Evolutionary conservation across 495 filamentous ascomycete species (phyloP).

Genomic region (Peziza echinospora): DNA sequence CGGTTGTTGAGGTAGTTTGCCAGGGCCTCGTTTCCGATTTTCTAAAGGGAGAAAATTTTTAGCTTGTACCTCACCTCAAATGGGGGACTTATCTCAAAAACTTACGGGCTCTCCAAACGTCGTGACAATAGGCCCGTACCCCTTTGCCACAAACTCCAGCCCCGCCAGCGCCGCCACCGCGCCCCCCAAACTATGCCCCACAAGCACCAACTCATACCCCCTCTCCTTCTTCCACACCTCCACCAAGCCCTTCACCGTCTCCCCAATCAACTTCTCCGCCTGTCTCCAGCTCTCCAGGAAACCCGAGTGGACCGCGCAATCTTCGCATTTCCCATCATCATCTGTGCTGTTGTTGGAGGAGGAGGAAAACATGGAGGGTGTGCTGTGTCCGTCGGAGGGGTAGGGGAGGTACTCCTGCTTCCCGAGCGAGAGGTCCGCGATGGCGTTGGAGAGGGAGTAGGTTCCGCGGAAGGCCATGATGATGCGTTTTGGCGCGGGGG

Average conservation of each 20-base stretch:
- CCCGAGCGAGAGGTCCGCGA: constrained; percentile 66
- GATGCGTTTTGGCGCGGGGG: constrained; percentile 36
- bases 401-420: constrained; percentile 86
- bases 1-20: constrained; percentile 41
- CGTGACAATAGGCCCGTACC: constrained; percentile 53
- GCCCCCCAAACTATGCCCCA: constrained; percentile 83
- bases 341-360: constrained; percentile 28
- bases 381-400: constrained; percentile 29
- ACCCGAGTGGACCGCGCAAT: constrained; percentile 82
- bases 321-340: constrained; percentile 36
- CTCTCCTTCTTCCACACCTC: constrained; percentile 36
- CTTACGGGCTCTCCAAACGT: constrained; percentile 96
- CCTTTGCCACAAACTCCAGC: constrained; percentile 46
- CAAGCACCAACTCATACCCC: constrained; percentile 47
- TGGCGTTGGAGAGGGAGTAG: constrained; percentile 75
- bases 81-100: too few species aligned
- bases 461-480: constrained; percentile 90
- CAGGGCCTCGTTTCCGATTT: constrained; percentile 55
- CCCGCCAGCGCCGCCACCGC: constrained; percentile 76
- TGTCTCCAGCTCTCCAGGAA: constrained; percentile 59
- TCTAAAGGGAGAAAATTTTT: too few species aligned
- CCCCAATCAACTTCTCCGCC: constrained; percentile 9
- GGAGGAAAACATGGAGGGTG: too few species aligned
- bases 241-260: constrained; percentile 7
- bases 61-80: too few species aligned